Evolutionary conservation across 2,329 filamentous ascomycete species (phyloP).

Genomic region (Macrophomina tecta): DNA sequence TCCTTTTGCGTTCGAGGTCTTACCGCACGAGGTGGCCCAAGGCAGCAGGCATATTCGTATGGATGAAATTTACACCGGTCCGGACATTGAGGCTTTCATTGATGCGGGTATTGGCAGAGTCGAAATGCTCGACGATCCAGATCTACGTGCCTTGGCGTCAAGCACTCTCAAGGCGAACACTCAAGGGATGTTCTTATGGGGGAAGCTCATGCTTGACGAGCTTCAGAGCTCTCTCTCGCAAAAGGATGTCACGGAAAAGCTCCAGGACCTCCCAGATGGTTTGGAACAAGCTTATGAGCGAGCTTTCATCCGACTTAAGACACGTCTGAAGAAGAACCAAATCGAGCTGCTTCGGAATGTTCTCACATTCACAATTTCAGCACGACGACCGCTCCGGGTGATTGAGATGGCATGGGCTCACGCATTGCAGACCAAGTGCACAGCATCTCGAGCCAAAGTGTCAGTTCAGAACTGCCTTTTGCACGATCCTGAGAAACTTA

Average conservation of each 20-base stretch:
- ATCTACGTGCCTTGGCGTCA: neutral
- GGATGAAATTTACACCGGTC: neutral
- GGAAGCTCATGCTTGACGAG: neutral
- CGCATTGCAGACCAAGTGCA: neutral
- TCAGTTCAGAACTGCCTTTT: neutral
- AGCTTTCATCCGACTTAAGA: neutral
- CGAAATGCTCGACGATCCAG: neutral
- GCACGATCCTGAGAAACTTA: neutral
- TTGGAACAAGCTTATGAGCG: neutral
- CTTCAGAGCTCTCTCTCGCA: neutral
- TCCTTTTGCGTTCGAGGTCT: neutral
- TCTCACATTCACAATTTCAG: neutral
- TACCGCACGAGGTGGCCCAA: neutral
- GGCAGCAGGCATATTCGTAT: neutral
- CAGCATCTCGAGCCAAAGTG: neutral
- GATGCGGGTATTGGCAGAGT: neutral
- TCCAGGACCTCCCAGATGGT: neutral
- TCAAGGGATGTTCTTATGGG: neutral
- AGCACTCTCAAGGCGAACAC: neutral
- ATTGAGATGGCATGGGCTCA: neutral
- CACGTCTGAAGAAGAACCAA: neutral
- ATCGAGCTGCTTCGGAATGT: neutral
- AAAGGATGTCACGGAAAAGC: neutral
- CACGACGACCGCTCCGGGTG: neutral
- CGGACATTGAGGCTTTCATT: neutral